Evolutionary conservation across 75 land plant genomes (phyloP).

Genomic region (Gnetum montanum): DNA sequence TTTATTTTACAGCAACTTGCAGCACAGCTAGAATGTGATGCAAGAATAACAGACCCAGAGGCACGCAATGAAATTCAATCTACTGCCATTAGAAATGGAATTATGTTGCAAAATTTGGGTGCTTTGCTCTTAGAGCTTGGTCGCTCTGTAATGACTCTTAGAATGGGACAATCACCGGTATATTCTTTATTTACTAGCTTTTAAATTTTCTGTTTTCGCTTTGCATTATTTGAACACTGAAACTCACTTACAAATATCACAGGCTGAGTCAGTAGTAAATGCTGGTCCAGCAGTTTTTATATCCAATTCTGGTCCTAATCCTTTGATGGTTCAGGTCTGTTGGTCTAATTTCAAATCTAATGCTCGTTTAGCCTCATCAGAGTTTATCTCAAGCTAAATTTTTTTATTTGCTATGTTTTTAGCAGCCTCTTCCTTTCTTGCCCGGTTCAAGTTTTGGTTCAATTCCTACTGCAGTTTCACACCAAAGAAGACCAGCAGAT

Average conservation of each 20-base stretch:
- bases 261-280: conserved; percentile 90
- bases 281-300: conserved; percentile 94
- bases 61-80: conserved; percentile 44
- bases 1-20: conserved; percentile 66
- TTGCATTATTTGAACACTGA: neutral
- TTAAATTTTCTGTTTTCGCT: no score
- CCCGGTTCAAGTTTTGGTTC: conserved; percentile 46
- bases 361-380: no score
- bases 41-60: conserved; percentile 32
- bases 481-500: conserved; percentile 20
- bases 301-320: conserved; percentile 84
- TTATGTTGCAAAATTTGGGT: conserved; percentile 68
- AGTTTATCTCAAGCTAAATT: no score
- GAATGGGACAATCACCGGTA: conserved; percentile 74
- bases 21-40: conserved; percentile 51
- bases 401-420: neutral
- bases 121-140: conserved; percentile 89
- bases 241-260: conserved; percentile 12
- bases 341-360: neutral
- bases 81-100: conserved; percentile 51
- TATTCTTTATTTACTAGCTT: conserved; percentile 13
- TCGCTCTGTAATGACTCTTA: conserved; percentile 75
- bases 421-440: conserved; percentile 73
- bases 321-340: conserved; percentile 95
- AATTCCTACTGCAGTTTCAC: conserved; percentile 25